These are phyloP conservation scores for Mikania micrantha DNA, from an alignment of 129 eudicot genomes.

Conservation along the genomic window DNA sequence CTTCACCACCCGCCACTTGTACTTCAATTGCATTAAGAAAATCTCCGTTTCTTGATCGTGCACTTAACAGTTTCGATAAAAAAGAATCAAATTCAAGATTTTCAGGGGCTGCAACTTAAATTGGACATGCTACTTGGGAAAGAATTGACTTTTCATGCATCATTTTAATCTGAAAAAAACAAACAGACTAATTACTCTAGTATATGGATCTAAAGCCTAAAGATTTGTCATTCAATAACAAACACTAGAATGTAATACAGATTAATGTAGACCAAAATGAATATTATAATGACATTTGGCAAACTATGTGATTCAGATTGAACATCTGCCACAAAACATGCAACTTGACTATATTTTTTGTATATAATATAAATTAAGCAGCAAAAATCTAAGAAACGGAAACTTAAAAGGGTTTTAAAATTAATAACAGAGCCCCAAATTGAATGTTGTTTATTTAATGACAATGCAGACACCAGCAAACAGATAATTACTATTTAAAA, in stretches of 20 bases:
- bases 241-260: neutral
- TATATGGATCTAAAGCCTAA: neutral
- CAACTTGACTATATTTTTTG: neutral
- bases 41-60: constrained; percentile 67
- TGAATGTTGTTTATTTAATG: constrained; percentile 8
- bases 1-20: constrained; percentile 99
- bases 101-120: constrained; percentile 76
- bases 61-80: constrained; percentile 54
- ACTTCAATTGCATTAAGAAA: too few species aligned
- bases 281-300: neutral
- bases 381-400: neutral
- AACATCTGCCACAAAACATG: neutral
- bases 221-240: neutral
- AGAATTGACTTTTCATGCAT: constrained; percentile 53
- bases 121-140: constrained; percentile 68
- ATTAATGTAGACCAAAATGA: neutral
- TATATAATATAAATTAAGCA: neutral
- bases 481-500: constrained; percentile 3
- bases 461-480: constrained; percentile 27
- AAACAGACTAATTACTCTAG: too few species aligned
- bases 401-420: neutral
- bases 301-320: neutral
- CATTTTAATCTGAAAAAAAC: constrained; percentile 33
- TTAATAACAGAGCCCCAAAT: neutral
- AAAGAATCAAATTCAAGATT: constrained; percentile 53